Conservation (phyloP, 306 rosid species). For the Quercus alba region DNA sequence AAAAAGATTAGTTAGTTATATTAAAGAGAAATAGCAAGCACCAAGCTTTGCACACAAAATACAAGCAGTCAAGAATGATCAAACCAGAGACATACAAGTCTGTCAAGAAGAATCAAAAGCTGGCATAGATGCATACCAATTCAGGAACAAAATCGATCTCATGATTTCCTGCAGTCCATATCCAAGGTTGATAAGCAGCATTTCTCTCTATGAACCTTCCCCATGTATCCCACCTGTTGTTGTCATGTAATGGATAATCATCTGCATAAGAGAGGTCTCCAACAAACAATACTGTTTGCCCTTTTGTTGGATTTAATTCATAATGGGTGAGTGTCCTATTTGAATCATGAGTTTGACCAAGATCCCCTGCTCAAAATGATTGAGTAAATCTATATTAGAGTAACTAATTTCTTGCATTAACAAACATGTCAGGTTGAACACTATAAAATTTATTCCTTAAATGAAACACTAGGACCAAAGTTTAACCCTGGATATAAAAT, state of each 20-base stretch:
- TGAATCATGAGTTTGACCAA: slow-evolving; percentile 75
- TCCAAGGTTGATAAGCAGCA: slow-evolving; percentile 84
- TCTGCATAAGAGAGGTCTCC: slow-evolving; percentile 81
- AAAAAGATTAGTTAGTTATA: no score
- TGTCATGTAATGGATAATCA: slow-evolving; percentile 68
- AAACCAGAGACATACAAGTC: background rate
- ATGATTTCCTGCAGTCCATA: slow-evolving; percentile 62
- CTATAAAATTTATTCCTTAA: background rate
- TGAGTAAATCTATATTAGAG: background rate
- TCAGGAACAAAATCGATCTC: slow-evolving; percentile 47
- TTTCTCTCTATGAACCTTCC: slow-evolving; percentile 69
- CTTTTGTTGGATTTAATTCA: slow-evolving; percentile 51
- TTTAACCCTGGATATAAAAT: background rate
- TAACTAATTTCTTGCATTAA: background rate
- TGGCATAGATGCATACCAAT: slow-evolving; percentile 25
- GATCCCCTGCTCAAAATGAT: slow-evolving; percentile 56
- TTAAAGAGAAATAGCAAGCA: background rate
- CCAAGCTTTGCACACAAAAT: background rate
- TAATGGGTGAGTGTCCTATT: slow-evolving; percentile 67
- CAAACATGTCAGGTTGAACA: background rate
- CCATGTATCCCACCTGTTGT: slow-evolving; percentile 80
- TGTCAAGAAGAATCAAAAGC: background rate
- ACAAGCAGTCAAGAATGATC: background rate
- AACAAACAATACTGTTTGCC: slow-evolving; percentile 48
- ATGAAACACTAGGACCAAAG: background rate